phyloP scores from a whole-genome alignment of 768 basidiomycete species.

The Exsudoporus frostii region DNA sequence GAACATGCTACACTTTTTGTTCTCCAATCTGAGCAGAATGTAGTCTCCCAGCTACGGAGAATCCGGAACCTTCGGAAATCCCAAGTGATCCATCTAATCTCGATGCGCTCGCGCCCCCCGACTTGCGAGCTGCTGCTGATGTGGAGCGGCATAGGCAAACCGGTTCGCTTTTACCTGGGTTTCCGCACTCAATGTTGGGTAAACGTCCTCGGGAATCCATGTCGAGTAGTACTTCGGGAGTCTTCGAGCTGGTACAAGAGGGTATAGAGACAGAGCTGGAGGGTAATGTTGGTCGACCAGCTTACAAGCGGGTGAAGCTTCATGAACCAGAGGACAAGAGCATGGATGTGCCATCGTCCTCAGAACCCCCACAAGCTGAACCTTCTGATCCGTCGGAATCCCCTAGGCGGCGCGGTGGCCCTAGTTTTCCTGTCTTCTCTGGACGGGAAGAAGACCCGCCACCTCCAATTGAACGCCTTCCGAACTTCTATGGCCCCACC shows the following conservation, averaged over 20 bases:
- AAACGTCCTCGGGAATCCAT: slow-evolving; percentile 60
- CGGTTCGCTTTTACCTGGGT: slow-evolving; percentile 32
- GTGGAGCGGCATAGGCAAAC: slow-evolving; percentile 12
- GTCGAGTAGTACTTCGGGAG: slow-evolving; percentile 40
- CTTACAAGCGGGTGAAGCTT: slow-evolving; percentile 51
- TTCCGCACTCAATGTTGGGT: slow-evolving; percentile 52
- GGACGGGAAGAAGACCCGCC: slow-evolving; percentile 43
- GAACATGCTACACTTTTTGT: not conserved
- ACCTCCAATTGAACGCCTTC: slow-evolving; percentile 50
- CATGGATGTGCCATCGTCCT: slow-evolving; percentile 9
- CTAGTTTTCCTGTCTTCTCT: slow-evolving; percentile 49
- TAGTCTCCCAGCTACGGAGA: slow-evolving; percentile 22
- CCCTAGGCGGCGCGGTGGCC: slow-evolving; percentile 27
- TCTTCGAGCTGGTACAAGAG: slow-evolving; percentile 43
- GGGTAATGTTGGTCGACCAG: slow-evolving; percentile 40
- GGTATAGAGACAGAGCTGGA: slow-evolving; percentile 38
- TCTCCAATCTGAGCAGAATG: slow-evolving; percentile 9
- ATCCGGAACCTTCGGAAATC: slow-evolving; percentile 16
- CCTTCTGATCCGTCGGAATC: slow-evolving; percentile 12
- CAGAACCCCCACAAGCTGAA: slow-evolving; percentile 14
- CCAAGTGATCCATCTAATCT: slow-evolving; percentile 21
- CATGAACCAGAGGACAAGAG: slow-evolving; percentile 26
- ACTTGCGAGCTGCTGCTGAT: slow-evolving; percentile 6
- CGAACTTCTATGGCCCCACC: slow-evolving; percentile 46
- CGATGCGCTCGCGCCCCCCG: slow-evolving; percentile 12